Percentiles rank a stretch among this genome's conserved stretches.
Evolutionary conservation across 1,284 basidiomycete species (phyloP).

Genomic region (Sporisorium graminicola): DNA sequence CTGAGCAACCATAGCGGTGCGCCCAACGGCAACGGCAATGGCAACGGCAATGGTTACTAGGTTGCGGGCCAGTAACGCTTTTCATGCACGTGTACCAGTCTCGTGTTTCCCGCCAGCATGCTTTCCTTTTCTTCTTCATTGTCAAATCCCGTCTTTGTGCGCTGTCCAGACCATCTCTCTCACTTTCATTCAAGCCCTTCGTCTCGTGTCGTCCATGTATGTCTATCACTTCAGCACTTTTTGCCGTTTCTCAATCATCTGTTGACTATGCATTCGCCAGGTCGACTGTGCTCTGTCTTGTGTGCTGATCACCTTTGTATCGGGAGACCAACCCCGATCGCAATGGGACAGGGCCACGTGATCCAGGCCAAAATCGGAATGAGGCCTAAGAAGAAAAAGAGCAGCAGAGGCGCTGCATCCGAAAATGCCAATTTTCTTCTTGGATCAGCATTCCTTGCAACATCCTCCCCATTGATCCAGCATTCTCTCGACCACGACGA

Average conservation of each 20-base stretch:
- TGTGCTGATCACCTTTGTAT: neutral
- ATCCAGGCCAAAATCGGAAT: slow-evolving; percentile 26
- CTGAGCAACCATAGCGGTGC: slow-evolving; percentile 53
- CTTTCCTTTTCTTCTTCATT: neutral
- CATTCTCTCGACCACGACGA: neutral
- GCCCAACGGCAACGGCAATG: slow-evolving; percentile 31
- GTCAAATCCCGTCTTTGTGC: neutral
- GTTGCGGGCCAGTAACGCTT: neutral
- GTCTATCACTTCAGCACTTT: neutral
- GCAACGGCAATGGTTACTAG: slow-evolving; percentile 20
- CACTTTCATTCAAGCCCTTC: neutral
- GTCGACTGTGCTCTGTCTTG: neutral
- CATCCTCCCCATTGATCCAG: neutral
- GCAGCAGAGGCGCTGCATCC: neutral
- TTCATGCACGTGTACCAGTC: neutral
- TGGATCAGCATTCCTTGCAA: slow-evolving; percentile 18
- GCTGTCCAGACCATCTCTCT: neutral
- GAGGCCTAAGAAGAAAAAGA: neutral
- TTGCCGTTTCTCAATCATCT: neutral
- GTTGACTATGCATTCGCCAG: neutral
- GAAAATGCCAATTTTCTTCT: slow-evolving; percentile 18
- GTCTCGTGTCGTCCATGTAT: slow-evolving; percentile 4
- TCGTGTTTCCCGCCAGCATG: neutral
- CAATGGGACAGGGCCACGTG: slow-evolving; percentile 33
- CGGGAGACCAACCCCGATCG: too few species aligned